A percentile compares a stretch with the other conserved stretches of the same genome.
Evolutionary conservation across 176 grass and related monocot genomes (phyloP).

Genomic region (Ensete glaucum): DNA sequence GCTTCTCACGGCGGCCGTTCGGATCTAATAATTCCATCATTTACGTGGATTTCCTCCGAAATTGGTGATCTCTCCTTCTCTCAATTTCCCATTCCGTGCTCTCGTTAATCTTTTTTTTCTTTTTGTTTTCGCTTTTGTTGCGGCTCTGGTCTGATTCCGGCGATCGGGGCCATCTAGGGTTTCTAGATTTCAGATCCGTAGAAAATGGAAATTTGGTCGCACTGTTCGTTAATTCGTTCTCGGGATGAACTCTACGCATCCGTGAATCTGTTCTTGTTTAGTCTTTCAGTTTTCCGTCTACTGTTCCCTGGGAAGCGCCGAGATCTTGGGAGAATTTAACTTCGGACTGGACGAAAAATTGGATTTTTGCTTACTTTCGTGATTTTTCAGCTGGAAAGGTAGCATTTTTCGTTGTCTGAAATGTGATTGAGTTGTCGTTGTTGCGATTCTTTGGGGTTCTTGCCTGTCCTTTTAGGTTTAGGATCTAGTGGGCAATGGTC

Average conservation of each 20-base stretch:
- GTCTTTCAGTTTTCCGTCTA: neutral
- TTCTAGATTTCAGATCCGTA: neutral
- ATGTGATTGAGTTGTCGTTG: neutral
- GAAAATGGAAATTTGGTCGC: neutral
- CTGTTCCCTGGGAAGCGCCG: neutral
- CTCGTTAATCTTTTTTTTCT: neutral
- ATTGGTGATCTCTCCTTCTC: constrained; percentile 18
- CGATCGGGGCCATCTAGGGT: constrained; percentile 13
- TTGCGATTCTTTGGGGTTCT: neutral
- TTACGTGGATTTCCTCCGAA: constrained; percentile 14
- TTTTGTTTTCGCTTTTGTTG: neutral
- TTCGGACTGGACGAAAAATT: neutral
- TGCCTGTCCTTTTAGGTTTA: neutral
- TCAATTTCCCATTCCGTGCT: neutral
- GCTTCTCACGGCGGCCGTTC: neutral
- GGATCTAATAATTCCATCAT: constrained; percentile 7
- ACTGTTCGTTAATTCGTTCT: neutral
- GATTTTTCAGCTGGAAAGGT: neutral
- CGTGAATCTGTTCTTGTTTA: neutral
- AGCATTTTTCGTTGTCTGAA: neutral
- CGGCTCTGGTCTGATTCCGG: neutral
- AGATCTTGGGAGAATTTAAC: neutral
- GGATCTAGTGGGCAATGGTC: neutral
- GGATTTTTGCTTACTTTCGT: neutral
- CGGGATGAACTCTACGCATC: neutral